Evolutionary conservation across 2,329 filamentous ascomycete species (phyloP), one percentile per base, ranked within the genome.

Genomic region (Neoscytalidium dimidiatum): DNA sequence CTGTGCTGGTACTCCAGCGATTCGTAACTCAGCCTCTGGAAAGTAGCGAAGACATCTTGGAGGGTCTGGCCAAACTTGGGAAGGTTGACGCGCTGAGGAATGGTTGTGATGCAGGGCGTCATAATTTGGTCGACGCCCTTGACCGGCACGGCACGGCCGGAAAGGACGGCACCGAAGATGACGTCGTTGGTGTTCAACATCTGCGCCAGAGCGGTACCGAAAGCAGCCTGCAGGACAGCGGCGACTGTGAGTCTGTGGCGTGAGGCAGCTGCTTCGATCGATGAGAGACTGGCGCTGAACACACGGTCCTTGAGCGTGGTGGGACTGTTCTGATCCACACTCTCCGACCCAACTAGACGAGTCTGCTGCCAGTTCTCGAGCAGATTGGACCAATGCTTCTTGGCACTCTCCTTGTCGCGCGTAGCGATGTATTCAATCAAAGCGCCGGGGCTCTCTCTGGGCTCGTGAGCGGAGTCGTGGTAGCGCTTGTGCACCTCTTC

Each of bases 311-410:
- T 51, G 38, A 64, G 11, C 3, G 31, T 38, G 43, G 49, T 21
- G 1, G 44, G 29, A 19, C 41, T 21, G 51, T 7, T 41, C 23
- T 52, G 64, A 17, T 62, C 53, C 13, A 46, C 26, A 3, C 28
- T 29, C 26, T 61, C 53, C 67, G 38, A 70, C 67, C 58, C 77
- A 79, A 51, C 84, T 82, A 53, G 81, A 77, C 2, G 80, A 79
- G 68, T 79, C 76, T 4, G 67, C 68, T 5, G 67, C 65, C 2
- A 46, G 29, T 13, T 75, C 73, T 2, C 66, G 62, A 17, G 77
- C 76, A 35, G 78, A 74, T 2, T 68, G 73, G 8, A 72, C 69
- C 56, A 62, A 21, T 66, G 49, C 17, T 62, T 56, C 53, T 62
- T 73, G 41, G 74, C 69, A 56, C 68, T 69, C 11, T 72, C 68